Base-by-base conservation (phyloP, 2,329 filamentous ascomycete genomes). In the Emmonsiellopsis sp. region DNA sequence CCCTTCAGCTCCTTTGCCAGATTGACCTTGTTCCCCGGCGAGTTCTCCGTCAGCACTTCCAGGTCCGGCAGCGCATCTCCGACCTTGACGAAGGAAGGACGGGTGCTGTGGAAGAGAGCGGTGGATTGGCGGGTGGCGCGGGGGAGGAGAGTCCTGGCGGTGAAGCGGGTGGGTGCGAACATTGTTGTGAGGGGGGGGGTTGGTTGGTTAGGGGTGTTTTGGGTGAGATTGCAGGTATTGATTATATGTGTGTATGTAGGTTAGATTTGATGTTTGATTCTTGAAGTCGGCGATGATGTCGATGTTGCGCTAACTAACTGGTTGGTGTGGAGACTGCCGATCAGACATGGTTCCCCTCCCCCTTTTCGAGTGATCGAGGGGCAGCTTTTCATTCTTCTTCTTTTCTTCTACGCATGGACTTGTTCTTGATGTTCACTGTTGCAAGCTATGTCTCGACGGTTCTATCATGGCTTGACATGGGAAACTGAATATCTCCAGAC, bases 1-100 rank as follows among this genome's bases (percentile, higher is more conserved):
- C 81, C 83, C 58, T 78, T 78, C 58, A 94, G 79, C 75, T 94
- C 89, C 58, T 86, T 80, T 62, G 87, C 82, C 55, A 97, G 79
- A 73, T 89, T 92, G 70, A 97, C 83, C 73, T 91, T 93, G 79
- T 90, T 94, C 57, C 87, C 89, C 0, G 92, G 92, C n/a, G 86
- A 90, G 72, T 81, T 80, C 74, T 97, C 87, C 59, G 84, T 85
- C 62, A 95, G 80, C 49, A 87, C 83, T 59, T 90, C 83, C 54
- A 92, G 73, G 70, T 83, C 74, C 44, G 92, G 93, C 53, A 97
- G 77, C 61, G 79, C 73, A 70, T 96, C 90, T 65, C 91, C 91
- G 56, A 83, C 83, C 63, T 86, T 80, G 67, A 97, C 86, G 51
- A 71, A 69, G 31, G 66, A 65, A 16, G 70, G 70, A 7, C 67